A percentile compares a stretch with the other conserved stretches of the same genome.
These are phyloP conservation scores for Obelidium mucronatum DNA, from an alignment of 192 early-diverging fungal genomes.

Conservation along the genomic window DNA sequence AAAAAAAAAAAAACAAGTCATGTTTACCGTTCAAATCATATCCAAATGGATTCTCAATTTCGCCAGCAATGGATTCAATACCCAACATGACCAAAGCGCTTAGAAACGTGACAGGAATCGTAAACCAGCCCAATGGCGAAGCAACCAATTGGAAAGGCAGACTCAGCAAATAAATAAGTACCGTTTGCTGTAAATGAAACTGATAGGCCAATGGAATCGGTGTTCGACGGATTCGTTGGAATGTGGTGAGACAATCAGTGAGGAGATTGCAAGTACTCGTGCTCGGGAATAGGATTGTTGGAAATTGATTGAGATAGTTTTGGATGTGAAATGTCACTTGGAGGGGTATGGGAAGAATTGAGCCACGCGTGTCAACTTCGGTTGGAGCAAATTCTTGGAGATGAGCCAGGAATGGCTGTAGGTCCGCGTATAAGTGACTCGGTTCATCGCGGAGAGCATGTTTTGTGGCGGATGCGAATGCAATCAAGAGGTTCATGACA, in stretches of 20 bases:
- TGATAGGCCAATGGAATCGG: constrained; percentile 89
- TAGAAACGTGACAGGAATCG: constrained; percentile 74
- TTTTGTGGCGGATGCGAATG: constrained; percentile 72
- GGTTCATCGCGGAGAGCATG: constrained; percentile 76
- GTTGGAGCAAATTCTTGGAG: constrained; percentile 43
- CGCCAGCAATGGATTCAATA: constrained; percentile 83
- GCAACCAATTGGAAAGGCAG: constrained; percentile 85
- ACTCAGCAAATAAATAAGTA: constrained; percentile 75
- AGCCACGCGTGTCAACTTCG: not conserved
- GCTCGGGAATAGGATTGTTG: constrained; percentile 38
- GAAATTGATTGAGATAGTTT: constrained; percentile 34
- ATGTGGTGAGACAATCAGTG: constrained; percentile 54
- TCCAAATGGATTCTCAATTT: constrained; percentile 95
- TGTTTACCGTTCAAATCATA: constrained; percentile 41
- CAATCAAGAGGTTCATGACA: constrained; percentile 79
- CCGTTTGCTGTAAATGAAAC: constrained; percentile 88
- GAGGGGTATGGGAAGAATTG: constrained; percentile 40
- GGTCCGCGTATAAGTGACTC: constrained; percentile 72
- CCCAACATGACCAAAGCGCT: constrained; percentile 78
- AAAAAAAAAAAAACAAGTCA: not conserved
- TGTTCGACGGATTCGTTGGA: constrained; percentile 83
- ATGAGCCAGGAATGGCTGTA: constrained; percentile 68
- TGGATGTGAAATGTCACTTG: constrained; percentile 44
- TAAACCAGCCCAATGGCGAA: constrained; percentile 51
- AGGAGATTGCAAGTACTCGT: constrained; percentile 39